phyloP scores from a whole-genome alignment of 345 rosid genomes.

The Eucalyptus sp. region DNA sequence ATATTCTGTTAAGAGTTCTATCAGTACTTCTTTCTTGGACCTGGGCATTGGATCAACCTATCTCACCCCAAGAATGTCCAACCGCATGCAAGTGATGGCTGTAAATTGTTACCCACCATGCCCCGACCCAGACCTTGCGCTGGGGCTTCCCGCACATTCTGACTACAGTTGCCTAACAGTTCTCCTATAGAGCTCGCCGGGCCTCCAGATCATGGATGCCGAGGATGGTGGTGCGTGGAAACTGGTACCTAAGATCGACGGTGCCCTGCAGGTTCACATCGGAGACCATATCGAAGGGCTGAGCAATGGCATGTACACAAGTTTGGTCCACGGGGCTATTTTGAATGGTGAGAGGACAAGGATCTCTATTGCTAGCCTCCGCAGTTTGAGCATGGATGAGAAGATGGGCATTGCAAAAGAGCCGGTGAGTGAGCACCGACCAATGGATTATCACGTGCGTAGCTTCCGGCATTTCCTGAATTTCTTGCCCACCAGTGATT shows the following conservation, averaged over 20 bases:
- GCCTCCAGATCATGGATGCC: conserved; percentile 31
- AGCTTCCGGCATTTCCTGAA: conserved; percentile 45
- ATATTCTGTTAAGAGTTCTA: background rate
- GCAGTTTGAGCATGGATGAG: conserved; percentile 41
- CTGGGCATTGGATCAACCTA: conserved; percentile 31
- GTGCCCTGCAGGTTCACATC: conserved; percentile 40
- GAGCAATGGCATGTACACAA: conserved; percentile 54
- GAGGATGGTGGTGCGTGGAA: conserved; percentile 22
- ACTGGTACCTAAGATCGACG: conserved; percentile 15
- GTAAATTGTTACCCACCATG: conserved; percentile 48
- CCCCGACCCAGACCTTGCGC: conserved; percentile 24
- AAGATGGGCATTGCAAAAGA: conserved; percentile 34
- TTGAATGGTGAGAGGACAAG: conserved; percentile 23
- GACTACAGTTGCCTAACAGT: conserved; percentile 48
- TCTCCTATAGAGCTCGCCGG: conserved; percentile 27
- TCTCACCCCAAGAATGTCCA: conserved; percentile 14
- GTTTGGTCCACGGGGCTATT: conserved; percentile 29
- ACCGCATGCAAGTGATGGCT: conserved; percentile 43
- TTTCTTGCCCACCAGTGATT: conserved; percentile 28
- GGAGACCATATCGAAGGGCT: conserved; percentile 55
- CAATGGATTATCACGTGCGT: conserved; percentile 28
- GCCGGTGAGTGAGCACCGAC: conserved; percentile 30
- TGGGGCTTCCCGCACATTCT: conserved; percentile 52
- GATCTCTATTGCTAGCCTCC: conserved; percentile 41
- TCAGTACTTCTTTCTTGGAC: background rate